Conservation (phyloP, 202 grass and related monocot genomes). For the Bolboschoenoplectus hybrid region DNA sequence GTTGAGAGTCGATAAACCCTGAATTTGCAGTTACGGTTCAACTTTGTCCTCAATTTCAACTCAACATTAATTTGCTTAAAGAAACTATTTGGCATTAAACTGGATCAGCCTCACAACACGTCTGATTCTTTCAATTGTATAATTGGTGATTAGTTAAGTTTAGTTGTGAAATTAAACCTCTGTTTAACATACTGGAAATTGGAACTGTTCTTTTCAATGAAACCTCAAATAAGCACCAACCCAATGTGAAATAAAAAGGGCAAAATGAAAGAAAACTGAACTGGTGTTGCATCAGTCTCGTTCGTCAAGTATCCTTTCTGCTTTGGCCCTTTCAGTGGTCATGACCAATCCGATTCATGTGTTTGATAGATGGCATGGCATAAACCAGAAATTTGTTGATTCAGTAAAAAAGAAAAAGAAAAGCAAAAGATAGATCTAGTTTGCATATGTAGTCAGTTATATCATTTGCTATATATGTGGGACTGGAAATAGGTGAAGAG, state of each 20-base stretch:
- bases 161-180: too few species aligned
- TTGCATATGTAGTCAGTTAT: neutral
- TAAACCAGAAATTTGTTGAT: neutral
- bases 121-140: too few species aligned
- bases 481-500: neutral
- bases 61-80: too few species aligned
- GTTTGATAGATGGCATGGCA: neutral
- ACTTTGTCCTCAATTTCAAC: neutral
- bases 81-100: too few species aligned
- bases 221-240: neutral
- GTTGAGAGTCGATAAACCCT: neutral
- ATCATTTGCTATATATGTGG: constrained; percentile 12
- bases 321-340: neutral
- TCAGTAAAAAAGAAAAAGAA: neutral
- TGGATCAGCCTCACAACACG: too few species aligned
- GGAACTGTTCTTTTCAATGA: neutral
- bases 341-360: constrained; percentile 8
- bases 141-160: too few species aligned
- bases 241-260: neutral
- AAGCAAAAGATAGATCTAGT: neutral
- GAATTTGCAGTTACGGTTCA: neutral
- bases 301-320: neutral
- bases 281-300: neutral
- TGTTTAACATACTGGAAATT: too few species aligned
- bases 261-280: neutral